phyloP scores from a whole-genome alignment of 208 protist species.

The Tetramitus jugosus region DNA sequence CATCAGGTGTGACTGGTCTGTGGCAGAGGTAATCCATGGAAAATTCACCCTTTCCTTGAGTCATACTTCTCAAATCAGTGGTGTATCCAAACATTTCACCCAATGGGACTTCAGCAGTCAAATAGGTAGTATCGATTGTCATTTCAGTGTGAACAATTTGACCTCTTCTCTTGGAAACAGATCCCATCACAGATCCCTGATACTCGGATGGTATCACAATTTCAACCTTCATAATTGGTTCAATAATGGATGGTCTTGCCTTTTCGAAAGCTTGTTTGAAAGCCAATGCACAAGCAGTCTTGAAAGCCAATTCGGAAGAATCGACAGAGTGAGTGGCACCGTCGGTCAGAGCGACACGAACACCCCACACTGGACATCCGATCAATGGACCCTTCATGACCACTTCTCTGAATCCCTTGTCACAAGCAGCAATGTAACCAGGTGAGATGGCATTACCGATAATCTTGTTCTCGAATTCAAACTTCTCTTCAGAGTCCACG shows the following conservation, averaged over 20 bases:
- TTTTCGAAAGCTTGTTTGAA: slow-evolving; percentile 80
- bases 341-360: slow-evolving; percentile 87
- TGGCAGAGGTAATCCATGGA: slow-evolving; percentile 69
- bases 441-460: slow-evolving; percentile 65
- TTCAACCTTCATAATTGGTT: slow-evolving; percentile 92
- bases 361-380: slow-evolving; percentile 83
- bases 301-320: slow-evolving; percentile 96
- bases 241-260: slow-evolving; percentile 79
- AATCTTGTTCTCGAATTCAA: slow-evolving; percentile 86
- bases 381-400: slow-evolving; percentile 75
- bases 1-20: slow-evolving; percentile 24
- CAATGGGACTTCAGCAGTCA: slow-evolving; percentile 59
- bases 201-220: slow-evolving; percentile 44
- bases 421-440: slow-evolving; percentile 55
- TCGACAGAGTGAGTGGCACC: slow-evolving; percentile 95
- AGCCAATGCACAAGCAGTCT: slow-evolving; percentile 79
- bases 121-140: slow-evolving; percentile 29
- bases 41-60: slow-evolving; percentile 65
- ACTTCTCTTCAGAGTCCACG: slow-evolving; percentile 67
- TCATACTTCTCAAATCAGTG: slow-evolving; percentile 59
- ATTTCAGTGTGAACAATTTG: slow-evolving; percentile 39
- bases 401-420: slow-evolving; percentile 61
- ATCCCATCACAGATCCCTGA: slow-evolving; percentile 46
- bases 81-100: slow-evolving; percentile 75
- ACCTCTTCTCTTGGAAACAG: slow-evolving; percentile 50